These are phyloP conservation scores for Saccharomycopsis microspora DNA, from an alignment of 805 yeast species.

Conservation along the genomic window DNA sequence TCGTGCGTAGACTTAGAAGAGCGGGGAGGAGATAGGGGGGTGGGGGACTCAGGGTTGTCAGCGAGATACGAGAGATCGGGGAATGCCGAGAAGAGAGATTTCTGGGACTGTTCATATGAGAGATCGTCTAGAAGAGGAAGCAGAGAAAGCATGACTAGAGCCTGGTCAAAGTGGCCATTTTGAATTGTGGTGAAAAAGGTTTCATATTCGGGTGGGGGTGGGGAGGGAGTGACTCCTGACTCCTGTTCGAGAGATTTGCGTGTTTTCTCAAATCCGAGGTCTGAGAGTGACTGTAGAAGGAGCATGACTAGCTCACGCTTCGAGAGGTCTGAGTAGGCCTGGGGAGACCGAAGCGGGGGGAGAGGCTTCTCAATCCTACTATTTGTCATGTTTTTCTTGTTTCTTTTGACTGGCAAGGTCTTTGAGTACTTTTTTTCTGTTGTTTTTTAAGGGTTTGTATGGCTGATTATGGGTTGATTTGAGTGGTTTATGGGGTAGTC, in stretches of 20 bases:
- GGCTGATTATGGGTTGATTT: no score
- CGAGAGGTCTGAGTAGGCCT: neutral
- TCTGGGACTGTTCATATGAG: neutral
- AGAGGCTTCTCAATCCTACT: neutral
- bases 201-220: neutral
- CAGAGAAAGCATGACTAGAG: constrained; percentile 17
- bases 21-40: neutral
- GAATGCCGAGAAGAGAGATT: neutral
- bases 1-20: neutral
- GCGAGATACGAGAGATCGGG: neutral
- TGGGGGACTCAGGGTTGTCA: neutral
- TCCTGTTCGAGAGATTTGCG: constrained; percentile 31
- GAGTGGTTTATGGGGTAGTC: no score
- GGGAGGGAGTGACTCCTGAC: neutral
- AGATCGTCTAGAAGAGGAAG: neutral
- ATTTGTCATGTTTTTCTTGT: neutral
- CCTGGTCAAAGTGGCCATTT: constrained; percentile 26
- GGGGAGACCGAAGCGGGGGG: neutral
- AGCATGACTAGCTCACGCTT: constrained; percentile 33
- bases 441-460: no score
- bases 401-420: no score
- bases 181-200: constrained; percentile 16
- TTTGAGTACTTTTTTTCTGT: no score
- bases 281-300: constrained; percentile 37
- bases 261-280: constrained; percentile 33